Base-by-base conservation (phyloP, 2,329 filamentous ascomycete genomes). In the Emergomyces africanus region DNA sequence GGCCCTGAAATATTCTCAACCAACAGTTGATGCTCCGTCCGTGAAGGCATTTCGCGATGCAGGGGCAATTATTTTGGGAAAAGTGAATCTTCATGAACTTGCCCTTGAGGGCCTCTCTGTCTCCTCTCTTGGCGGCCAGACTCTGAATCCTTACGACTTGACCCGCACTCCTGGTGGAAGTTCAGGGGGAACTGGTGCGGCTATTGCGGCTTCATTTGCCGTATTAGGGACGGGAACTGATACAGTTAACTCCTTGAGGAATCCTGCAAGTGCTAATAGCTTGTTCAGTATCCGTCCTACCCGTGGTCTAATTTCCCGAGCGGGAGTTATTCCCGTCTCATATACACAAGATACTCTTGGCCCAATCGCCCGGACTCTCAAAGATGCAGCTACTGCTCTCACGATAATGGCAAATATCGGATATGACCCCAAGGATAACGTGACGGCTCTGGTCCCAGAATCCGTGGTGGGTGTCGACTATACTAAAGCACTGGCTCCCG, bases 101-200 rank as follows among this genome's bases (percentile, higher is more conserved):
- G 83, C 84, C 0, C 72, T 86, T 0, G 83, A 87, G 65, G 84
- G 84, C 0, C 73, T 86, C 44, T 80, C 78, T 1, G 82, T 84
- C 1, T 86, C 83, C 0, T 85, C 81, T 0, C 67, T 84, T 0
- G 83, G 82, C 14, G 84, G 84, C 0, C 84, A 87, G 69, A 85
- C 83, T 0, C 67, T 81, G 61, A 87, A 87, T 67, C 83, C 84
- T 0, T 88, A 89, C 63, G 84, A 88, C 67, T 68, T 74, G 1
- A 77, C 76, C 0, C 79, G 86, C n/a, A 87, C 84, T 0, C 83
- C 84, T 0, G 84, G 84, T 3, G 84, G 84, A 0, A 83, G 80
- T 50, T 84, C 81, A 35, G 83, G 83, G 12, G 84, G 84, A 0
- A 83, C 81, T 0, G 83, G 81, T 0, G 83, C 82, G 0, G 82